Evolutionary conservation across 495 filamentous ascomycete genomes (phyloP).

Genomic region (Xylaria nigripes): DNA sequence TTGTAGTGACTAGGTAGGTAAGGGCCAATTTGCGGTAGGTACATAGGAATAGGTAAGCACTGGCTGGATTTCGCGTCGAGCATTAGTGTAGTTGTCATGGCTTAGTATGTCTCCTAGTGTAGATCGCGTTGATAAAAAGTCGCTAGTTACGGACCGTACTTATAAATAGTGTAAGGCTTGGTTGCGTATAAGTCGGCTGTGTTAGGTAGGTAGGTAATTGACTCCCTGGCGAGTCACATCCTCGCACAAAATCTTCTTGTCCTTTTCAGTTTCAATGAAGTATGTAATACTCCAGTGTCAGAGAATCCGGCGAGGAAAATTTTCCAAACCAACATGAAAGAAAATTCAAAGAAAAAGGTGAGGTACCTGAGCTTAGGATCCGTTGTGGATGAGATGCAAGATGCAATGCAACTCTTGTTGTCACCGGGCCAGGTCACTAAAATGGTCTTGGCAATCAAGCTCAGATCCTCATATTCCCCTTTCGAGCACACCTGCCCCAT

Average conservation of each 20-base stretch:
- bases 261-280: not conserved
- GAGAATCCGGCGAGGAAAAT: not conserved
- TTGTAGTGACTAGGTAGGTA: too few relatives aligned
- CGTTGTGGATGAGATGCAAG: not conserved
- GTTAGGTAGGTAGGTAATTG: not conserved
- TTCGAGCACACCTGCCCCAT: not conserved
- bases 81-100: not conserved
- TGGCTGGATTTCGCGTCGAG: slow-evolving; percentile 5
- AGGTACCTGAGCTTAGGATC: not conserved
- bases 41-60: not conserved
- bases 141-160: not conserved
- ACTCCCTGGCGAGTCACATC: slow-evolving; percentile 2
- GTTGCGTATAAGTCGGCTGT: not conserved
- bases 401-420: slow-evolving; percentile 6
- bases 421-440: slow-evolving; percentile 1
- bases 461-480: not conserved
- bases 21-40: not conserved
- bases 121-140: not conserved
- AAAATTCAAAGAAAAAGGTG: not conserved
- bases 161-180: not conserved
- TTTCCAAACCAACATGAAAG: not conserved
- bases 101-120: not conserved
- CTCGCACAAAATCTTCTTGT: not conserved
- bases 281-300: not conserved
- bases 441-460: not conserved